Conservation (phyloP, 345 rosid species). For the Turnera subulata region DNA sequence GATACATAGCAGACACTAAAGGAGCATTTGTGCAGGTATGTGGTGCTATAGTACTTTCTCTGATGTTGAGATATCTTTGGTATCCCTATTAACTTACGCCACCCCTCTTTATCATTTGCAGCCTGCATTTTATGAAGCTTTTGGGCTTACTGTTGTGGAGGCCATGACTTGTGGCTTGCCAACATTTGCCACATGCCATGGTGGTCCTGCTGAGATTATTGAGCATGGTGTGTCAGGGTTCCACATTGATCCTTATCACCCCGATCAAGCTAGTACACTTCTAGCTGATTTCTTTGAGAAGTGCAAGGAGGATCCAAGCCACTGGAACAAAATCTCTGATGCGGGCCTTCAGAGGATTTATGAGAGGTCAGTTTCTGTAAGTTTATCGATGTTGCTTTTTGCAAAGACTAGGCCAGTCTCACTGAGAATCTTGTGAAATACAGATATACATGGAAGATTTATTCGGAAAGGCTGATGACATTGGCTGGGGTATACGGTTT, state of each 20-base stretch:
- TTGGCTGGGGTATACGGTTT: slow-evolving; percentile 96
- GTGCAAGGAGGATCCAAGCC: slow-evolving; percentile 65
- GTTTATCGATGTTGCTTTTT: background rate
- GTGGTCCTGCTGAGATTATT: slow-evolving; percentile 98
- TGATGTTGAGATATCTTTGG: background rate
- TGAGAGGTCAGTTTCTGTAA: slow-evolving; percentile 44
- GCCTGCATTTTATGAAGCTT: slow-evolving; percentile 99
- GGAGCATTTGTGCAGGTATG: slow-evolving; percentile 93
- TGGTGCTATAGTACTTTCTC: background rate
- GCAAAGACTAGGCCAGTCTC: slow-evolving; percentile 6
- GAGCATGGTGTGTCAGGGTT: slow-evolving; percentile 79
- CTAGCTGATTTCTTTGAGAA: slow-evolving; percentile 68
- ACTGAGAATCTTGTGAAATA: slow-evolving; percentile 14
- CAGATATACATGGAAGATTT: slow-evolving; percentile 96
- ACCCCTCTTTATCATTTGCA: slow-evolving; percentile 20
- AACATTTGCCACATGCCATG: slow-evolving; percentile 87
- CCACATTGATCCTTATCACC: slow-evolving; percentile 96
- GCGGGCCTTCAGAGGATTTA: slow-evolving; percentile 76
- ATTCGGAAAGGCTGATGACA: slow-evolving; percentile 88
- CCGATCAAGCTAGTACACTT: slow-evolving; percentile 56
- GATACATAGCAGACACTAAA: slow-evolving; percentile 77
- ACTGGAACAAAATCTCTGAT: slow-evolving; percentile 81
- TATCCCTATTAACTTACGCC: background rate
- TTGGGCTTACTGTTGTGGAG: slow-evolving; percentile 95
- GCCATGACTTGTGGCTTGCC: slow-evolving; percentile 99